phyloP scores from a whole-genome alignment of 352 stramenopile genomes.

The Aphanomyces stellatus region DNA sequence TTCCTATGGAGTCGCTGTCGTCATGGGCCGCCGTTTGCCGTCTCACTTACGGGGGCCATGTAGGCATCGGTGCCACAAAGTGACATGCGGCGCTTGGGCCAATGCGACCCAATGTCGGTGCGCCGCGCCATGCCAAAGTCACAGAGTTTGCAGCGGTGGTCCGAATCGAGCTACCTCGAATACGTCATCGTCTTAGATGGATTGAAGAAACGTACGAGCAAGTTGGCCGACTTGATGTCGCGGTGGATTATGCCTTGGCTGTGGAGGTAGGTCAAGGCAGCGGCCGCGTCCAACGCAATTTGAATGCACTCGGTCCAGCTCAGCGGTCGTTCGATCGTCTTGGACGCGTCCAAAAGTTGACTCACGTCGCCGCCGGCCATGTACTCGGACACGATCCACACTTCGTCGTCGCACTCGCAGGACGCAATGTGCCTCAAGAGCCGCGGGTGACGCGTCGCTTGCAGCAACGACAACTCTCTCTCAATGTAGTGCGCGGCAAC shows the following conservation, averaged over 20 bases:
- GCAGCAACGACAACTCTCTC: slow-evolving; percentile 7
- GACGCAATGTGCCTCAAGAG: slow-evolving; percentile 1
- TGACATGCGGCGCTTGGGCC: slow-evolving; percentile 49
- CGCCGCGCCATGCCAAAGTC: slow-evolving; percentile 70
- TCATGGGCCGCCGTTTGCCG: no score
- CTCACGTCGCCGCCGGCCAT: slow-evolving; percentile 64
- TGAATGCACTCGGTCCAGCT: slow-evolving; percentile 49
- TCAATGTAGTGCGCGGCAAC: slow-evolving; percentile 30
- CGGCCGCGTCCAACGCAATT: slow-evolving; percentile 67
- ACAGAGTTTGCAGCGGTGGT: slow-evolving; percentile 68
- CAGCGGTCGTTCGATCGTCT: slow-evolving; percentile 27
- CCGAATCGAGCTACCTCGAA: slow-evolving; percentile 52
- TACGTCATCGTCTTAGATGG: no score
- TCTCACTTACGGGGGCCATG: slow-evolving; percentile 17
- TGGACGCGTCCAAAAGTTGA: slow-evolving; percentile 47
- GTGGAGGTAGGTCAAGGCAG: slow-evolving; percentile 95
- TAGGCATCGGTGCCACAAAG: slow-evolving; percentile 81
- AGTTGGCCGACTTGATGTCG: slow-evolving; percentile 83
- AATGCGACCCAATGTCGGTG: slow-evolving; percentile 25
- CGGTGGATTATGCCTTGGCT: slow-evolving; percentile 62
- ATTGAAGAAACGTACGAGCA: no score
- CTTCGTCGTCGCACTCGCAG: slow-evolving; percentile 49
- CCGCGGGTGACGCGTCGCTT: background rate
- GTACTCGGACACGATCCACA: slow-evolving; percentile 79
- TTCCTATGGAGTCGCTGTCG: background rate